phyloP scores from a whole-genome alignment of 148 eudicot genomes.

The Camellia sinensis region DNA sequence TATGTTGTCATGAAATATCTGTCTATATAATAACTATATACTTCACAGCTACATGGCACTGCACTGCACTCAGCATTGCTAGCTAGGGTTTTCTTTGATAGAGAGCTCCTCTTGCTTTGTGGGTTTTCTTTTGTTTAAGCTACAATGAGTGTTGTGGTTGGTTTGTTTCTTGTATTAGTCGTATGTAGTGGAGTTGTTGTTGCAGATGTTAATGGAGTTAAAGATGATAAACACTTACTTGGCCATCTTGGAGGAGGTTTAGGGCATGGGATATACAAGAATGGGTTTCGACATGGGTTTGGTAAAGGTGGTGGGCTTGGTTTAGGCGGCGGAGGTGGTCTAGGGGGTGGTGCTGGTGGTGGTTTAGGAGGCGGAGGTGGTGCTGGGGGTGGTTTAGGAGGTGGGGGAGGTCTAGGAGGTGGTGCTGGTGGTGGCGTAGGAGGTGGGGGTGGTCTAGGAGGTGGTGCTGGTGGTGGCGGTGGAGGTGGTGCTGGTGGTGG shows the following conservation, averaged over 20 bases:
- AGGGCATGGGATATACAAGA: not conserved
- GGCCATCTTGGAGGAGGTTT: not conserved
- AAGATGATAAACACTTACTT: constrained; percentile 22
- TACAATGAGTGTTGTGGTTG: constrained; percentile 6
- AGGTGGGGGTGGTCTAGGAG: not conserved
- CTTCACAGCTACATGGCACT: not conserved
- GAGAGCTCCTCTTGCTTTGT: not conserved
- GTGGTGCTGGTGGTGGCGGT: not conserved
- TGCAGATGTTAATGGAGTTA: not conserved
- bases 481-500: not conserved
- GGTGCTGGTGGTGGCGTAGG: not conserved
- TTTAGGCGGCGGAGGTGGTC: not conserved
- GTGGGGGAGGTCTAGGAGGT: not conserved
- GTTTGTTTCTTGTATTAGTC: not conserved
- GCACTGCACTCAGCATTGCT: not conserved
- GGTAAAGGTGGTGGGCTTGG: constrained; percentile 1
- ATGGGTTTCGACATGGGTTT: not conserved
- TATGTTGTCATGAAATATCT: not conserved
- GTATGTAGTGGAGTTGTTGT: constrained; percentile 3
- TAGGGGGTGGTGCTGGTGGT: not conserved
- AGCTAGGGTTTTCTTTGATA: not conserved
- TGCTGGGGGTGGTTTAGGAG: not conserved
- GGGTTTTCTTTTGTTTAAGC: not conserved
- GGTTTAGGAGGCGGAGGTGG: constrained; percentile 5
- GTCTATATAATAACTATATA: not conserved